These are phyloP conservation scores for Penicilliopsis zonata DNA, from an alignment of 495 filamentous ascomycete species.

Conservation along the genomic window DNA sequence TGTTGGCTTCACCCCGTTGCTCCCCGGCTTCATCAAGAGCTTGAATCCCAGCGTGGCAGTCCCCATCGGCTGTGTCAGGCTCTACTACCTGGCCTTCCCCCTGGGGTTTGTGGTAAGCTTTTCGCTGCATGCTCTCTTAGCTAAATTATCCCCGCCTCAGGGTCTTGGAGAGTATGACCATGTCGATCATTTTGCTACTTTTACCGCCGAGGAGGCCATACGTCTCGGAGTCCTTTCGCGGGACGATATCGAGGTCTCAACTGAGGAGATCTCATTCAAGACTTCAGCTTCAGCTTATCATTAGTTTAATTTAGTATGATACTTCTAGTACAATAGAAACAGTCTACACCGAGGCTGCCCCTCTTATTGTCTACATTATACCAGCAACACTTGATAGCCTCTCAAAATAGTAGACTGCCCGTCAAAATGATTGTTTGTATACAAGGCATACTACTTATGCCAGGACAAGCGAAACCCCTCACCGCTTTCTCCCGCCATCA, in stretches of 20 bases:
- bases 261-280: too few relatives aligned
- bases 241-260: slow-evolving; percentile 1
- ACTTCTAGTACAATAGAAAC: too few relatives aligned
- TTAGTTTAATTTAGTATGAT: too few relatives aligned
- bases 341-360: too few relatives aligned
- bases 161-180: slow-evolving; percentile 13
- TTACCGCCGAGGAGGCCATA: slow-evolving; percentile 12
- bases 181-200: slow-evolving; percentile 16
- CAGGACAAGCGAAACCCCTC: too few relatives aligned
- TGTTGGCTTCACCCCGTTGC: slow-evolving; percentile 2
- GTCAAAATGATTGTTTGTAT: too few relatives aligned
- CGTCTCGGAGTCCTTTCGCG: slow-evolving; percentile 5
- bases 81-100: slow-evolving; percentile 10
- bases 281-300: too few relatives aligned
- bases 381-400: too few relatives aligned
- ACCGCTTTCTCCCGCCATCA: too few relatives aligned
- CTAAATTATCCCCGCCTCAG: slow-evolving; percentile 5
- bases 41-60: slow-evolving; percentile 10
- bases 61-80: slow-evolving; percentile 9
- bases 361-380: too few relatives aligned
- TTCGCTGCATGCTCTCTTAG: slow-evolving; percentile 6
- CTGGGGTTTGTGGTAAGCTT: slow-evolving; percentile 3
- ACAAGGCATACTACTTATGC: too few relatives aligned
- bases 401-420: too few relatives aligned
- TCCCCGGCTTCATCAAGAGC: slow-evolving; percentile 15